Percentiles rank a stretch among this genome's conserved stretches.
phyloP scores from a whole-genome alignment of 768 basidiomycete genomes.

The Lactarius vividus region DNA sequence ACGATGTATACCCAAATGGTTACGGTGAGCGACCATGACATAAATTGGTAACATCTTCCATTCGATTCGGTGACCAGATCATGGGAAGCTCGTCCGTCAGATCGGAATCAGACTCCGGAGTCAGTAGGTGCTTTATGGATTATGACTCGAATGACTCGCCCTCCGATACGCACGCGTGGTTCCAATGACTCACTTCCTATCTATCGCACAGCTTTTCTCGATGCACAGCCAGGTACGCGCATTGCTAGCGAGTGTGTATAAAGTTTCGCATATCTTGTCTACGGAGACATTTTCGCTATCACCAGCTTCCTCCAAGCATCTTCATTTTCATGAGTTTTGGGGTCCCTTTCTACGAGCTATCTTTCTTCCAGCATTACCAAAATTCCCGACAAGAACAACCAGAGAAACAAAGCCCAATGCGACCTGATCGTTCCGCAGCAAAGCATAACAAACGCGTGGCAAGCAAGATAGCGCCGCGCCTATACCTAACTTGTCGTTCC shows the following conservation, averaged over 20 bases:
- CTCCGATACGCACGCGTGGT: neutral
- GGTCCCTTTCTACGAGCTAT: neutral
- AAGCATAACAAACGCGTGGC: constrained; percentile 25
- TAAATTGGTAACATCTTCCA: neutral
- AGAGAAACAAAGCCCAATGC: constrained; percentile 8
- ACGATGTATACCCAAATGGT: neutral
- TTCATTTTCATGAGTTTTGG: constrained; percentile 5
- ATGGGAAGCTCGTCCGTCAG: neutral
- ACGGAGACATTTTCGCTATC: neutral
- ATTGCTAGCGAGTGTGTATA: neutral
- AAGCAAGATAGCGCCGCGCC: constrained; percentile 41
- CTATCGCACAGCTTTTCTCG: neutral
- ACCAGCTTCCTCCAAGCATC: neutral
- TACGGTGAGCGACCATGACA: neutral
- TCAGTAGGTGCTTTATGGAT: neutral
- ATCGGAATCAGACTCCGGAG: neutral
- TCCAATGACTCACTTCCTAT: neutral
- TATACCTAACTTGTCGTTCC: constrained; percentile 63
- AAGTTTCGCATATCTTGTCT: neutral
- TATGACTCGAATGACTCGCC: neutral
- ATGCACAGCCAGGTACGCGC: neutral
- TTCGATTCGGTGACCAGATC: neutral
- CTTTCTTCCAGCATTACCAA: constrained; percentile 3
- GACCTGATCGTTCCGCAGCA: neutral
- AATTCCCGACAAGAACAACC: neutral